Base-by-base conservation (phyloP, 2,329 filamentous ascomycete genomes). In the Diaporthe australafricana region DNA sequence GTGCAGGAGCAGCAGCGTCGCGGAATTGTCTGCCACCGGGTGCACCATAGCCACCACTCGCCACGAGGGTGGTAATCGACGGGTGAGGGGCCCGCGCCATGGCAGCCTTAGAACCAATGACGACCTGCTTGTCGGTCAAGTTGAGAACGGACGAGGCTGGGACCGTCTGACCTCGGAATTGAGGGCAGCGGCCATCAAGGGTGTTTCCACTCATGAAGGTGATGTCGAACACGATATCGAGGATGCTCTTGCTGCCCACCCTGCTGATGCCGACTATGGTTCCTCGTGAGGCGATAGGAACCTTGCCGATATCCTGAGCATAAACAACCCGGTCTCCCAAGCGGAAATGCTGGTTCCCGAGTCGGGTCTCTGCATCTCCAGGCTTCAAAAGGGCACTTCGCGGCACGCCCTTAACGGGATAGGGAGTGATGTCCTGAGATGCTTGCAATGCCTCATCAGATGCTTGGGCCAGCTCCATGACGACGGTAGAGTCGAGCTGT, bases 181-280 rank as follows among this genome's bases (percentile, higher is more conserved):
- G 91, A 32, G 95, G 94, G 79, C 96, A 98, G 72, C 96, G 92
- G 70, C 95, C 95, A 72, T 94, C 93, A 20, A 99, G 88, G 0
- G 94, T 96, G 1, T 95, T 98, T 74, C 96, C 96, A 79, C 95
- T 97, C 95, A 99, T 98, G 82, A 99, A 99, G 0, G 94, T 93
- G 16, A 90, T 90, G 80, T 99, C 97, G 83, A 98, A 99, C 9
- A 99, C 92, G 71, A 98, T 90, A 80, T 99, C 96, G 47, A 99
- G 87, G 71, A 98, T 87, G 57, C 94, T 89, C 32, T 92, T 92
- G 70, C 94, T 93, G 25, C 95, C 88, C 38, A 95, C 98, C 70
- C 94, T 92, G 73, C 95, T 98, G 79, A 98, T 93, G 45, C 96
- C 96, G 70, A 97, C 92, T n/a, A 99, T 94, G 1, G 96, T 98